phyloP scores from a whole-genome alignment of 306 rosid species.

The Medicago ruthenica region DNA sequence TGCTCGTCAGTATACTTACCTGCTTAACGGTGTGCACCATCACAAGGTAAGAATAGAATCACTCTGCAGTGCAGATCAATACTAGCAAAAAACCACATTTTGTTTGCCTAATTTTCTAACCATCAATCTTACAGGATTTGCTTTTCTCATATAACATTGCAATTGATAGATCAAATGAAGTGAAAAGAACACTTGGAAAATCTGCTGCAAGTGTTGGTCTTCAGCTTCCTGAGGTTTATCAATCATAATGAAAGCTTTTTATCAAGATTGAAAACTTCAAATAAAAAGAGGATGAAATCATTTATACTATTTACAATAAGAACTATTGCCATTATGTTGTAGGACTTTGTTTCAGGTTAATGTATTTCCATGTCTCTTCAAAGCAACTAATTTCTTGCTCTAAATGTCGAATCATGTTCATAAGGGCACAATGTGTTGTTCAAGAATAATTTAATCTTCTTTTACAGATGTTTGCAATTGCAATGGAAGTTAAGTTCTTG shows the following conservation, averaged over 20 bases:
- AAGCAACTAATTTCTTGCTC: background rate
- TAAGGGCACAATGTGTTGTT: background rate
- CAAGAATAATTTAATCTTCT: constrained; percentile 16
- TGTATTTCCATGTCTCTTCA: background rate
- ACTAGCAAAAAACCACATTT: background rate
- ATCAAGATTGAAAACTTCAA: background rate
- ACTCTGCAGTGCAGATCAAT: background rate
- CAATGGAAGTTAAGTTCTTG: constrained; percentile 3
- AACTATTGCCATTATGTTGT: constrained; percentile 5
- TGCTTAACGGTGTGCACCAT: constrained; percentile 85
- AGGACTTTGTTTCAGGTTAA: background rate
- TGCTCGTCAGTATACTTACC: constrained; percentile 70
- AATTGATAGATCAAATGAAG: constrained; percentile 83
- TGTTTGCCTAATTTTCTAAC: constrained; percentile 6
- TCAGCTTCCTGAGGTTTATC: constrained; percentile 81
- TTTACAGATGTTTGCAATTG: background rate
- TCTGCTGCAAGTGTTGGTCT: constrained; percentile 97
- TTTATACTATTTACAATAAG: background rate
- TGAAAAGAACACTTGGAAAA: constrained; percentile 78
- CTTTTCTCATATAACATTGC: constrained; percentile 92
- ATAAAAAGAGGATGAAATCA: constrained; percentile 32
- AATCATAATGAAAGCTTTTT: constrained; percentile 46
- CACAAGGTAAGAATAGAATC: too few relatives aligned
- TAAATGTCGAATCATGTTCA: background rate
- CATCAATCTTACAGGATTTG: constrained; percentile 67